Evolutionary conservation across 176 grass and related monocot genomes (phyloP), one percentile per base, ranked within the genome.

Genomic region (Areca catechu): DNA sequence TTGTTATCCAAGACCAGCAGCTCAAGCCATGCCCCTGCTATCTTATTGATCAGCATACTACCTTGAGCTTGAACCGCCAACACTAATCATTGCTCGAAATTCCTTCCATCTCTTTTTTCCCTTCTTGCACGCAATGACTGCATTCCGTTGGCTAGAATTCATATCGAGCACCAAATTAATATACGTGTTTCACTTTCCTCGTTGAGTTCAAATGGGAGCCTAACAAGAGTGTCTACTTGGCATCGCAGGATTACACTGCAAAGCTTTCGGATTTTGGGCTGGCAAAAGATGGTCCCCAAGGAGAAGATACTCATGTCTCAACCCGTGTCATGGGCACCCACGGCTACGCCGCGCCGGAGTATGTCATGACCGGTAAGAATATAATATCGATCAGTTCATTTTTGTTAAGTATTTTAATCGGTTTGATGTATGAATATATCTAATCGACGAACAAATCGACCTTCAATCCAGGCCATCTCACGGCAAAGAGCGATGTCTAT

Each of bases 211-310:
- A 54, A 55, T 14, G 53, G 2, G 19, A 20, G 17, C 18, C 15
- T 68, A 9, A 53, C 16, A 76, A 75, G 48, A 17, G 51, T 76
- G 61, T 53, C 20, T 56, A 28, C n/a, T 2, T 3, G 28, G 9
- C n/a, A 48, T 79, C 49, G 62, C 82, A 95, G 91, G 83, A 95
- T 69, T 84, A 76, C 71, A 76, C 67, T 34, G 85, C 82, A 19
- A 95, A 95, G 79, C 57, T 95, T 22, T 95, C 91, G 1, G 91
- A 95, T 78, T 95, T 95, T 0, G 91, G 91, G 18, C 82, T 95
- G 0, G 91, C 91, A 51, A 95, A 90, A 72, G 91, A 95, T 3
- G 91, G 86, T 0, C 91, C 91, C 0, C 54, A 95, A 47, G 91
- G 82, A 0, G 91, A 95, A 24, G 80, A 79, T 18, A 95, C 86